Conservation (phyloP, 352 stramenopile species). For the Phytophthora kernoviae region DNA sequence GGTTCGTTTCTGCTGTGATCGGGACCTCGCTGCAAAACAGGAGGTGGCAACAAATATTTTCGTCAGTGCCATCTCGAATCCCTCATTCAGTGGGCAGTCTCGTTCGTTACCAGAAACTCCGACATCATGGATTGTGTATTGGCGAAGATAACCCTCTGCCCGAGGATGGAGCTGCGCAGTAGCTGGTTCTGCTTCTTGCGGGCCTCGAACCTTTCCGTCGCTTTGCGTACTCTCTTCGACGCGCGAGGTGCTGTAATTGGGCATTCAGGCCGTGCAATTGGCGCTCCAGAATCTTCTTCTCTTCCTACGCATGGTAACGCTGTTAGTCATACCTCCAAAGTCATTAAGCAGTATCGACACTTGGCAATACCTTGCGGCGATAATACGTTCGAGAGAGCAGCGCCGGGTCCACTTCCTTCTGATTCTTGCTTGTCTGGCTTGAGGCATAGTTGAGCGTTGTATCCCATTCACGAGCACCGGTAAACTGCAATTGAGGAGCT, state of each 20-base stretch:
- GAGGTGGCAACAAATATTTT: neutral
- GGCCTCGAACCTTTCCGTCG: constrained; percentile 23
- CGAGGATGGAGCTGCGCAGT: constrained; percentile 36
- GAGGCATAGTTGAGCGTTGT: neutral
- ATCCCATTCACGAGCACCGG: neutral
- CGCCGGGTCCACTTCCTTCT: constrained; percentile 19
- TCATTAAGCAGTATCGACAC: too few species aligned
- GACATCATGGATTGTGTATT: constrained; percentile 38
- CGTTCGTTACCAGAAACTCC: constrained; percentile 46
- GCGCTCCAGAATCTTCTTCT: constrained; percentile 35
- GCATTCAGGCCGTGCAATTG: constrained; percentile 31
- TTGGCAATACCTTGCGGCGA: constrained; percentile 37
- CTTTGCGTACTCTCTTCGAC: constrained; percentile 25
- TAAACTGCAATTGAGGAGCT: constrained; percentile 12
- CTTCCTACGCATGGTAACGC: constrained; percentile 39
- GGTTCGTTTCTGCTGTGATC: constrained; percentile 37
- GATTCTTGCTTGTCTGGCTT: neutral
- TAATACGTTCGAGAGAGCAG: constrained; percentile 32
- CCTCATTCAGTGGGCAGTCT: too few species aligned
- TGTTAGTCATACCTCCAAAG: too few species aligned
- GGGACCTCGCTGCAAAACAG: constrained; percentile 29
- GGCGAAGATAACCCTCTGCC: constrained; percentile 45
- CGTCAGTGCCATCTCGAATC: neutral
- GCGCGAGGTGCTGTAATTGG: constrained; percentile 31
- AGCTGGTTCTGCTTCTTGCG: constrained; percentile 31